These are phyloP conservation scores for Neurospora sp. DNA, from an alignment of 495 filamentous ascomycete genomes.

Conservation along the genomic window DNA sequence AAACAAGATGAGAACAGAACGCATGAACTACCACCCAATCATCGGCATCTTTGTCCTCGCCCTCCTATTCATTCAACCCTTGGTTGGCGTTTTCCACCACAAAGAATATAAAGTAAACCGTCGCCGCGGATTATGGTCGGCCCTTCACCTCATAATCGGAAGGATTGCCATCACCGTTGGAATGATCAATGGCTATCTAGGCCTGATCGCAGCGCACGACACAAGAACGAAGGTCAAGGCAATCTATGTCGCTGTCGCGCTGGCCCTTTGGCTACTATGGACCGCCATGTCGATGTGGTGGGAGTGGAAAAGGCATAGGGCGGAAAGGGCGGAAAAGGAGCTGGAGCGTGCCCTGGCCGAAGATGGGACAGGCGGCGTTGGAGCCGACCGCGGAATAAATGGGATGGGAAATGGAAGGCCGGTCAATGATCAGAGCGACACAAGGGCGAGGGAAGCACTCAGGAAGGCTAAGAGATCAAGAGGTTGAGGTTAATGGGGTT, in stretches of 20 bases:
- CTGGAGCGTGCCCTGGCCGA: constrained; percentile 10
- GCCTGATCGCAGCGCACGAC: constrained; percentile 23
- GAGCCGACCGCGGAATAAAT: not conserved
- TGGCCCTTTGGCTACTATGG: not conserved
- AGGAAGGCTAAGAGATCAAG: not conserved
- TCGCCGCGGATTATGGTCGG: constrained; percentile 40
- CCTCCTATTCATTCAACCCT: constrained; percentile 47
- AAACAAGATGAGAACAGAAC: constrained; percentile 11
- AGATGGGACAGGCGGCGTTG: not conserved
- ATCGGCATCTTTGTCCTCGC: constrained; percentile 51
- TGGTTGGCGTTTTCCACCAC: constrained; percentile 57
- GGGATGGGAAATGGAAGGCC: not conserved
- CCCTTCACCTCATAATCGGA: constrained; percentile 56
- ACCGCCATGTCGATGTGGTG: not conserved
- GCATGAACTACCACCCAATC: constrained; percentile 34
- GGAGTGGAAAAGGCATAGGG: not conserved
- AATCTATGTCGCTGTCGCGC: not conserved
- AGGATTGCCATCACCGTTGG: constrained; percentile 48
- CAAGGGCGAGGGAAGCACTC: not conserved
- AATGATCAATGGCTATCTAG: constrained; percentile 60
- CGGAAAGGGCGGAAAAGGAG: constrained; percentile 9
- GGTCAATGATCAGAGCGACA: not conserved
- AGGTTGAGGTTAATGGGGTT: not conserved
- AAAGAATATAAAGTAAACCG: constrained; percentile 33
- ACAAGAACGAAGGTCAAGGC: not conserved